These are phyloP conservation scores for Crithidia sp. DNA, from an alignment of 208 protist genomes.

Conservation along the genomic window DNA sequence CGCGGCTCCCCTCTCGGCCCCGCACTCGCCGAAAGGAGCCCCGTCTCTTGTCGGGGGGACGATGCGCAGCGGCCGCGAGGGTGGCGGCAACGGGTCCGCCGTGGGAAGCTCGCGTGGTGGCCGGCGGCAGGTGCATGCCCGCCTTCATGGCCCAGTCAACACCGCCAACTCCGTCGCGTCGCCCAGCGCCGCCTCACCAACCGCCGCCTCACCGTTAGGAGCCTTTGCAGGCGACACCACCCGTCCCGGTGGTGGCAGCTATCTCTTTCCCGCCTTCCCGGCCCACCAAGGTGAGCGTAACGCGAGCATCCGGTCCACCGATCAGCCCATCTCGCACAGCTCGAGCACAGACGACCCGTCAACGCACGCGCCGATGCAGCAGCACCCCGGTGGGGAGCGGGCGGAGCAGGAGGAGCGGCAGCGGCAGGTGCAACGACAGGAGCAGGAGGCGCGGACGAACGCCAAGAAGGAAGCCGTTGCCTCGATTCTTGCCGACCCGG, in stretches of 20 bases:
- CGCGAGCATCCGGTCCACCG: background rate
- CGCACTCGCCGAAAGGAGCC: background rate
- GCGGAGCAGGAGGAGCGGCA: constrained; percentile 6
- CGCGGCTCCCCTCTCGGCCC: background rate
- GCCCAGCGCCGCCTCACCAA: background rate
- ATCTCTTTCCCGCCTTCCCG: constrained; percentile 4
- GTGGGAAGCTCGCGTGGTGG: constrained; percentile 11
- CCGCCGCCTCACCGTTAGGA: background rate
- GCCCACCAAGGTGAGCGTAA: background rate
- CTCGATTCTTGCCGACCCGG: constrained; percentile 11
- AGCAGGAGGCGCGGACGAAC: background rate
- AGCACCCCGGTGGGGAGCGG: background rate
- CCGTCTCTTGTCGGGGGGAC: background rate
- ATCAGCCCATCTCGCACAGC: constrained; percentile 1
- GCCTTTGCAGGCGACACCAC: background rate
- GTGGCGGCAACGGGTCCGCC: background rate
- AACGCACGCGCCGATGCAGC: constrained; percentile 8
- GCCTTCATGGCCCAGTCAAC: background rate
- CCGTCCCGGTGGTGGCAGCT: constrained; percentile 9
- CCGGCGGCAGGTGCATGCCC: constrained; percentile 27
- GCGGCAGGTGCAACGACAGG: background rate
- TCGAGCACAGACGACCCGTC: constrained; percentile 4
- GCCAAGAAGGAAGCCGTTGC: constrained; percentile 7
- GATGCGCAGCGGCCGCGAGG: background rate
- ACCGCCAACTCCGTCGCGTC: constrained; percentile 3